Conservation (phyloP, 2,329 filamentous ascomycete species). For the Zelopaecilomyces penicillatus region DNA sequence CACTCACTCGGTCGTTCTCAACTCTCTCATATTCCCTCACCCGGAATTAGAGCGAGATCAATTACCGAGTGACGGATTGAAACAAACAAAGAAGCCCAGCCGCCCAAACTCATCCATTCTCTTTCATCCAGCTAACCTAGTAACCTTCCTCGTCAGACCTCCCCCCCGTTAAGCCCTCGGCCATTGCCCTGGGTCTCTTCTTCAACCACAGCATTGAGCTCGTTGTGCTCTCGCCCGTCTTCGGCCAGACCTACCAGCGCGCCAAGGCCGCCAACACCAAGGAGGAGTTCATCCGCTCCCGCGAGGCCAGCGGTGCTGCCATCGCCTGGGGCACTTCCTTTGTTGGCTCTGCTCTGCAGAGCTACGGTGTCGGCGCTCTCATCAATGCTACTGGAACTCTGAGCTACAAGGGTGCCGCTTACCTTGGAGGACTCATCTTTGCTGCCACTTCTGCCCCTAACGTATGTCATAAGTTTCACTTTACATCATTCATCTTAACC, state of each 20-base stretch:
- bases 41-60: no score
- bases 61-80: no score
- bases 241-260: slow-evolving; percentile 89
- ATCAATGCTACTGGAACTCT: slow-evolving; percentile 93
- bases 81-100: no score
- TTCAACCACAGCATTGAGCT: slow-evolving; percentile 93
- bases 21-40: neutral
- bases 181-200: slow-evolving; percentile 88
- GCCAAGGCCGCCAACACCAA: slow-evolving; percentile 87
- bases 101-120: no score
- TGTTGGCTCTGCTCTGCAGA: slow-evolving; percentile 78
- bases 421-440: slow-evolving; percentile 87
- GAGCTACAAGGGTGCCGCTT: slow-evolving; percentile 94
- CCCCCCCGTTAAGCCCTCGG: slow-evolving; percentile 86
- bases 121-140: neutral
- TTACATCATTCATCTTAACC: no score
- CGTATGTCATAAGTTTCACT: slow-evolving; percentile 40
- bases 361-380: slow-evolving; percentile 80
- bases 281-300: slow-evolving; percentile 91
- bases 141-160: slow-evolving; percentile 35
- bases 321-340: slow-evolving; percentile 86
- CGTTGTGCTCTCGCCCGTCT: slow-evolving; percentile 78
- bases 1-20: no score
- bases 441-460: slow-evolving; percentile 79
- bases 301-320: slow-evolving; percentile 81